Evolutionary conservation across 164 flowering plant species (phyloP).

Genomic region (Aristolochia fimbriata): DNA sequence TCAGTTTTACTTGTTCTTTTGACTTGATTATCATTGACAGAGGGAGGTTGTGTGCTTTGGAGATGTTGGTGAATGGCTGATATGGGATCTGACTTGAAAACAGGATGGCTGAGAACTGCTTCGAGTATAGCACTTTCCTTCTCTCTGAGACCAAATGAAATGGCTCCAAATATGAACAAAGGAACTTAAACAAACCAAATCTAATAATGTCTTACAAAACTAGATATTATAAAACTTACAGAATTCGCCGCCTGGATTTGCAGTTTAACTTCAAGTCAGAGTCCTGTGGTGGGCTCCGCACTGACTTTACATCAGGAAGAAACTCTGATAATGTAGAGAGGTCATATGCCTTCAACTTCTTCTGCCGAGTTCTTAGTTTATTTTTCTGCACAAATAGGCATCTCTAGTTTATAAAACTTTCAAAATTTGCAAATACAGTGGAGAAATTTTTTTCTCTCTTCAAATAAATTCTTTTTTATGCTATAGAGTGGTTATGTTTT

Average conservation of each 20-base stretch:
- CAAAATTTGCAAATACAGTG: background rate
- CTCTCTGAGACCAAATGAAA: constrained; percentile 24
- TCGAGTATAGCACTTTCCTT: constrained; percentile 45
- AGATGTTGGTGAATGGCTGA: constrained; percentile 56
- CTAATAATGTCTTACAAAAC: background rate
- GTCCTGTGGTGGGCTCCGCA: constrained; percentile 8
- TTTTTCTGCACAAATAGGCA: constrained; percentile 34
- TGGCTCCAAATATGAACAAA: background rate
- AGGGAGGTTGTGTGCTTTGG: constrained; percentile 59
- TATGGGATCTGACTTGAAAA: constrained; percentile 50
- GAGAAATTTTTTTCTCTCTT: no score
- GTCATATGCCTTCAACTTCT: constrained; percentile 62
- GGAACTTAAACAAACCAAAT: background rate
- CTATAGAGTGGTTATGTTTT: no score
- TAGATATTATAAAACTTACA: constrained; percentile 30
- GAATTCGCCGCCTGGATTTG: constrained; percentile 44
- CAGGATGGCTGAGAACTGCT: constrained; percentile 41
- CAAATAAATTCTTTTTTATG: no score
- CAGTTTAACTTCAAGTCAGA: constrained; percentile 34
- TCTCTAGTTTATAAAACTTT: background rate
- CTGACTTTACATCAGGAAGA: constrained; percentile 45
- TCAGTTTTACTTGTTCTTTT: constrained; percentile 26
- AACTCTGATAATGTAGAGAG: constrained; percentile 45
- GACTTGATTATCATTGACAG: constrained; percentile 2
- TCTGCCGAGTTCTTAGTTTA: constrained; percentile 42